Evolutionary conservation across 495 filamentous ascomycete genomes (phyloP), one percentile per base, ranked within the genome.

Genomic region (Podospora conica): DNA sequence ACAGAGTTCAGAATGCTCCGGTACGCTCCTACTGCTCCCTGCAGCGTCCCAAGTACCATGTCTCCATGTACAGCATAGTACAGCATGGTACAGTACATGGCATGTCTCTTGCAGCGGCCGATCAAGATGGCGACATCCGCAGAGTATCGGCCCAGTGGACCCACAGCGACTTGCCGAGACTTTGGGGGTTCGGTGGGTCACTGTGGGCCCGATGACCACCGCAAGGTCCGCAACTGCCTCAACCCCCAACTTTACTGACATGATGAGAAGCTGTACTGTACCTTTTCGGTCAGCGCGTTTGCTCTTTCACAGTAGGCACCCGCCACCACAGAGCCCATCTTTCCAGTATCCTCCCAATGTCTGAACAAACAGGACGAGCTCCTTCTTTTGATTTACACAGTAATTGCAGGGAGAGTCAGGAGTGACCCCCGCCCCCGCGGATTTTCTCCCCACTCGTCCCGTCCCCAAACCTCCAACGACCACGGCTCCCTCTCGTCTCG

Each of bases 71-170:
- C n/a, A n/a, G n/a, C n/a, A n/a, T n/a, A n/a, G n/a, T 48, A n/a
- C 40, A 48, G 40, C 40, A 48, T 61, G 20, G 63, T 64, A 64
- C 61, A 31, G 29, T 31, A 31, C 40, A 48, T 58, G 54, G 21
- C 27, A 64, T 21, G 63, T 64, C 63, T 55, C 63, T 58, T 58
- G 63, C 63, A 64, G 63, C 20, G 18, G 24, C 27, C 56, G 62
- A 64, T 64, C 62, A 64, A n/a, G 63, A 57, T 64, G 55, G 54
- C 28, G 63, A 64, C 63, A 48, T 55, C 22, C 63, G 55, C 63
- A 64, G 24, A 53, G 24, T n/a, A n/a, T 22, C 54, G 12, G 20
- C 11, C 33, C 15, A 48, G 12, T 33, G 9, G 29, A 11, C 40
- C 40, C 40, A 48, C 31, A 61, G 63, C 4, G 63, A 64, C 63